These are phyloP conservation scores for Pseudogymnoascus sp. DNA, from an alignment of 2,329 filamentous ascomycete genomes.

Conservation along the genomic window DNA sequence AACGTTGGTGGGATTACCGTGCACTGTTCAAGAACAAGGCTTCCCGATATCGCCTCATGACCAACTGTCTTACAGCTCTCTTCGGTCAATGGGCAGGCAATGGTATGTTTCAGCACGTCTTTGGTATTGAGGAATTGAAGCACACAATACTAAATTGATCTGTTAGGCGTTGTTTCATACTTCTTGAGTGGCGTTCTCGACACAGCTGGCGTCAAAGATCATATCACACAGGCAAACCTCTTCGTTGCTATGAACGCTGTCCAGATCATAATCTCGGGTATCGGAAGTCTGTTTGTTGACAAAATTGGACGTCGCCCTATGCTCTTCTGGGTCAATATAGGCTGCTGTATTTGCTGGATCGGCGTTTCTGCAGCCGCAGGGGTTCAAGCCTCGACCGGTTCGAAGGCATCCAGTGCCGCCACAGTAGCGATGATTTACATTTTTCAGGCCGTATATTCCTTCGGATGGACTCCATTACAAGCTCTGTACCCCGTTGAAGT, in stretches of 20 bases:
- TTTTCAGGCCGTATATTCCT: conserved; percentile 44
- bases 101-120: conserved; percentile 8
- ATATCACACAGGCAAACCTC: conserved; percentile 45
- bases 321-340: conserved; percentile 42
- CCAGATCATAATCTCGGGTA: conserved; percentile 45
- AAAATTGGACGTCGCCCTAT: conserved; percentile 51
- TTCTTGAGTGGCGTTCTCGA: conserved; percentile 45
- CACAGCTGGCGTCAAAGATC: conserved; percentile 41
- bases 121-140: neutral
- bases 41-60: conserved; percentile 43
- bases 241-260: conserved; percentile 47
- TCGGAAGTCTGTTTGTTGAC: conserved; percentile 49
- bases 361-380: conserved; percentile 41
- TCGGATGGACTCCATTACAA: conserved; percentile 39
- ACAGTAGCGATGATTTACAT: conserved; percentile 33
- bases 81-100: conserved; percentile 24
- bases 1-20: conserved; percentile 49
- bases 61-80: conserved; percentile 39
- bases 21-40: conserved; percentile 44
- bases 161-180: conserved; percentile 37
- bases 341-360: conserved; percentile 43
- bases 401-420: conserved; percentile 25
- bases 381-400: conserved; percentile 29
- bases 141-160: neutral
- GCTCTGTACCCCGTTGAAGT: conserved; percentile 46